Evolutionary conservation across 352 stramenopile species (phyloP).

Genomic region (Blastocystis sp.): DNA sequence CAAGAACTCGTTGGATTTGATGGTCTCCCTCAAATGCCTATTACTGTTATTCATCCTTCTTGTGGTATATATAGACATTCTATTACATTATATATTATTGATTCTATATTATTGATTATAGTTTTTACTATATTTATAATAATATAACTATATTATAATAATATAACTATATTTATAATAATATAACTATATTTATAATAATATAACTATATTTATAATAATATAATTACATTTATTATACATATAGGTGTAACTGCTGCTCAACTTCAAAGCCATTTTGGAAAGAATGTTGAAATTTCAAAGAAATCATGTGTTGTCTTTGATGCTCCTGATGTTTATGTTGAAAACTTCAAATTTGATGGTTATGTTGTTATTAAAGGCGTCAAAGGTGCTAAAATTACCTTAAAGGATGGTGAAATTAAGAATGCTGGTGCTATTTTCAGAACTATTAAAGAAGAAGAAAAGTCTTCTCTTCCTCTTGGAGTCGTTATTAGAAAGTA

Average conservation of each 20-base stretch:
- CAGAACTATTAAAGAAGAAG: too few species aligned
- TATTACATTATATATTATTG: too few species aligned
- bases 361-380: slow-evolving; percentile 52
- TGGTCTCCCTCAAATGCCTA: slow-evolving; percentile 20
- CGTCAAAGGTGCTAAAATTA: slow-evolving; percentile 46
- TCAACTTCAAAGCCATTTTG: slow-evolving; percentile 52
- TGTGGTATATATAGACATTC: too few species aligned
- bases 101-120: too few species aligned
- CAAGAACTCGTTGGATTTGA: slow-evolving; percentile 27
- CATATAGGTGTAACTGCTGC: slow-evolving; percentile 6
- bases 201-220: slow-evolving; percentile 50
- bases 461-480: too few species aligned
- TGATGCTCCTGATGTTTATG: slow-evolving; percentile 49
- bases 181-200: slow-evolving; percentile 44
- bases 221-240: slow-evolving; percentile 39
- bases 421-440: slow-evolving; percentile 55
- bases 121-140: neutral
- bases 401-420: slow-evolving; percentile 49
- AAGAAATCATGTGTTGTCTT: slow-evolving; percentile 52
- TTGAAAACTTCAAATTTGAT: slow-evolving; percentile 57
- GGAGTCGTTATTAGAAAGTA: too few species aligned
- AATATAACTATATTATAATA: slow-evolving; percentile 13
- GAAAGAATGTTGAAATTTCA: slow-evolving; percentile 51
- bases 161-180: slow-evolving; percentile 46
- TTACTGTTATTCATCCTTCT: too few species aligned